A percentile compares a stretch with the other conserved stretches of the same genome.
Conservation (phyloP, 176 grass and related monocot genomes). For the Puccinellia tenuiflora region DNA sequence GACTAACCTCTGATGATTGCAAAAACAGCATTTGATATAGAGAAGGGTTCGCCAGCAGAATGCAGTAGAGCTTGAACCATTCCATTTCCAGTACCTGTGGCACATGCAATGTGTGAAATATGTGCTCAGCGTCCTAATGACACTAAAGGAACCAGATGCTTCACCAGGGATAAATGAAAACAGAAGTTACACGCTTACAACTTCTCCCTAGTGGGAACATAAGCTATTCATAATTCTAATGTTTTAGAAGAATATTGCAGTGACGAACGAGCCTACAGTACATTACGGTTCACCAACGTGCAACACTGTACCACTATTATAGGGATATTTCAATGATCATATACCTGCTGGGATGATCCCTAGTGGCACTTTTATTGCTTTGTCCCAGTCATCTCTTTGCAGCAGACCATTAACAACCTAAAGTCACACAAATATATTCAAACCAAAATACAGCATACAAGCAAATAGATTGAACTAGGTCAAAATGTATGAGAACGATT, state of each 20-base stretch:
- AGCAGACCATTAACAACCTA: conserved; percentile 97
- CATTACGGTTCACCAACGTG: background rate
- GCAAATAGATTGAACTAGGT: background rate
- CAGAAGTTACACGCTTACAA: background rate
- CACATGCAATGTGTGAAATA: conserved; percentile 21
- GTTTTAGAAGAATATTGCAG: background rate
- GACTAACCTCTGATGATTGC: conserved; percentile 69
- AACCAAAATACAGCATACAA: background rate
- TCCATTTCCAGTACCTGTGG: conserved; percentile 89
- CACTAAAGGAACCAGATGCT: conserved; percentile 1
- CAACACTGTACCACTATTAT: conserved; percentile 1
- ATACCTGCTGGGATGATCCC: conserved; percentile 94
- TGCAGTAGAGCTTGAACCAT: conserved; percentile 88
- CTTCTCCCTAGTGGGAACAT: background rate
- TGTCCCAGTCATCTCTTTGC: conserved; percentile 86
- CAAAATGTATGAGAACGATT: background rate
- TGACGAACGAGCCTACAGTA: background rate
- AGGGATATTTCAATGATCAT: background rate
- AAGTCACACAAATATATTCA: background rate
- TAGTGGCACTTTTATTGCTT: conserved; percentile 88
- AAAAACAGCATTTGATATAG: conserved; percentile 74
- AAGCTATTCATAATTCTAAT: background rate
- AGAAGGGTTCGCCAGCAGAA: conserved; percentile 56
- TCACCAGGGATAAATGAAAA: conserved; percentile 3
- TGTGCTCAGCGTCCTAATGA: background rate